Conservation (phyloP, 345 rosid genomes). For the Chamaenerion angustifolium region DNA sequence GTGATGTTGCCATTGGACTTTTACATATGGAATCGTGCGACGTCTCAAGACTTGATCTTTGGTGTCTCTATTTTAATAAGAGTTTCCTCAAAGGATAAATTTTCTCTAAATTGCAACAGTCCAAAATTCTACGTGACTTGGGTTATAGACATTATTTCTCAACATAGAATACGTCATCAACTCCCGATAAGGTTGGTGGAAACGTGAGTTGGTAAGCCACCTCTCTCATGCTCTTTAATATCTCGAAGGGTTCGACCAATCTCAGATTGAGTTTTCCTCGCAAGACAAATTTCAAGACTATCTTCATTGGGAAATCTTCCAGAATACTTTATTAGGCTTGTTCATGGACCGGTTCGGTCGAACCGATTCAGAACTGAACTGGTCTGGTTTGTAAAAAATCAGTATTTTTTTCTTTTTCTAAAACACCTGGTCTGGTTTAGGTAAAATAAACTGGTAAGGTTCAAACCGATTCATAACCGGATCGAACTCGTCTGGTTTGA, state of each 20-base stretch:
- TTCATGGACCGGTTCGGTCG: too few species aligned
- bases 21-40: neutral
- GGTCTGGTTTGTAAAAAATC: too few species aligned
- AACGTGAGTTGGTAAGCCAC: neutral
- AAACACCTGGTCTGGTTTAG: too few species aligned
- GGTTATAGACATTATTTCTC: neutral
- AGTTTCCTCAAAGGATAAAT: neutral
- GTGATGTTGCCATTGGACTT: neutral
- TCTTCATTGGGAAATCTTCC: neutral
- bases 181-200: neutral
- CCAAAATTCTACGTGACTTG: neutral
- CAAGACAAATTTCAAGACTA: neutral
- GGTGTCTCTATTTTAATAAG: too few species aligned
- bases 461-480: too few species aligned
- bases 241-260: neutral
- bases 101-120: neutral
- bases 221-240: neutral
- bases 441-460: too few species aligned
- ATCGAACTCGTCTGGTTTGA: too few species aligned
- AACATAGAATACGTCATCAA: neutral
- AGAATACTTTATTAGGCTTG: too few species aligned
- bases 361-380: too few species aligned
- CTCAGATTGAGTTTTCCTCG: neutral
- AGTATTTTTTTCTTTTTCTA: too few species aligned
- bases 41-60: too few species aligned